These are phyloP conservation scores for Cryptococcus wingfieldii DNA, from an alignment of 1,284 basidiomycete genomes.

Conservation along the genomic window DNA sequence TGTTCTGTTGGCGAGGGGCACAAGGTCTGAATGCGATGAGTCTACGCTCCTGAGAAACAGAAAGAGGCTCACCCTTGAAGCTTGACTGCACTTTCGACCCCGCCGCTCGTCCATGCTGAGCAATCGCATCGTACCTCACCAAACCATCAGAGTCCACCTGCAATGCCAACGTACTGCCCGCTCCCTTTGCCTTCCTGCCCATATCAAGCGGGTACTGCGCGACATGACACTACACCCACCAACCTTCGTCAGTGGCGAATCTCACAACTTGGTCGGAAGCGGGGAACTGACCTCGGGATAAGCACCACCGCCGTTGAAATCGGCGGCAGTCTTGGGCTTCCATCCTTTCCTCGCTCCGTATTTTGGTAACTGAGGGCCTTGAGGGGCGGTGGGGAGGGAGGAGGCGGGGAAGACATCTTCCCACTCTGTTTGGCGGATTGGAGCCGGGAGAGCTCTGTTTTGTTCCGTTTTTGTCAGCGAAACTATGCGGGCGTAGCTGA, in stretches of 20 bases:
- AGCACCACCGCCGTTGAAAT: slow-evolving; percentile 89
- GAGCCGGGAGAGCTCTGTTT: slow-evolving; percentile 39
- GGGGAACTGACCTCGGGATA: slow-evolving; percentile 67
- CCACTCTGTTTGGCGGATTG: slow-evolving; percentile 37
- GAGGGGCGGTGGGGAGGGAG: slow-evolving; percentile 10
- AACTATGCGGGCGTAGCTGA: background rate
- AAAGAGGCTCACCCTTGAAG: slow-evolving; percentile 61
- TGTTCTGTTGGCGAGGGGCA: slow-evolving; percentile 83
- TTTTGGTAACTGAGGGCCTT: slow-evolving; percentile 28
- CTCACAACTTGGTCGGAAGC: background rate
- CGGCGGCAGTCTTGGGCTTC: slow-evolving; percentile 75
- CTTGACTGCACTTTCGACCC: slow-evolving; percentile 87
- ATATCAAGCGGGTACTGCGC: slow-evolving; percentile 96
- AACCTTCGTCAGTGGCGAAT: slow-evolving; percentile 4
- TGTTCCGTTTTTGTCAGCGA: background rate
- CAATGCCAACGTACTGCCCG: slow-evolving; percentile 88
- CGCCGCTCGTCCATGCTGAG: slow-evolving; percentile 82
- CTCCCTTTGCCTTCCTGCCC: slow-evolving; percentile 81
- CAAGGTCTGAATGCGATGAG: slow-evolving; percentile 62
- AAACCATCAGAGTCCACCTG: slow-evolving; percentile 96
- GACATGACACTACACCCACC: slow-evolving; percentile 65
- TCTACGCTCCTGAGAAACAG: background rate
- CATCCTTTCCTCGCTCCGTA: slow-evolving; percentile 83
- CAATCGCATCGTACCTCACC: slow-evolving; percentile 95
- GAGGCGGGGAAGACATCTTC: slow-evolving; percentile 20